Evolutionary conservation across 164 flowering plant species (phyloP), one percentile per base, ranked within the genome.

Genomic region (Dillenia turbinata): DNA sequence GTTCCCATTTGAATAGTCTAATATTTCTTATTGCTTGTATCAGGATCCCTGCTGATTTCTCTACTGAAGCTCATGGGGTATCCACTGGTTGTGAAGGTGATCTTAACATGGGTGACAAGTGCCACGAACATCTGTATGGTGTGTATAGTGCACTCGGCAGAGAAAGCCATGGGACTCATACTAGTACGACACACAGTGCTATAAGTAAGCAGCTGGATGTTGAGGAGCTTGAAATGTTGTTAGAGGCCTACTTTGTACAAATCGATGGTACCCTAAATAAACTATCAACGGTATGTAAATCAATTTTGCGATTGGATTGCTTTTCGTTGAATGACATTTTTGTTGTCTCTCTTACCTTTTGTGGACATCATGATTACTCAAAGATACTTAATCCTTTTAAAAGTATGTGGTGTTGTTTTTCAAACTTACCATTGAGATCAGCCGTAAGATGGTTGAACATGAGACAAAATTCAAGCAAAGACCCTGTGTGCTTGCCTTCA

Each of bases 241-340:
- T 94, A 72, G 98, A 90, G 77, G 97, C 98, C 9, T 94, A 94
- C 76, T 93, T 93, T 71, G 97, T 91, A 59, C 95, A 94, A 71
- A 87, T 94, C 59, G 98, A 89, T 70, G 97, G 99, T 26, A 88
- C 93, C 58, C 57, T 88, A 66, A 89, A 91, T 78, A 89, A 89
- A 60, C 67, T 94, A 15, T 89, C 97, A 57, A 85, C 96, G 60
- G 98, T 93, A 84, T 15, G 77, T 53, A 45, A 57, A 57, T 52
- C 61, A 15, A 46, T 60, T 50, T 57, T 54, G 16, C 26, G 6
- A 45, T 26, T 33, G 14, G 2, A 51, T 17, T 15, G 10, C 7
- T 63, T 13, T 61, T 16, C 10, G 9, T 15, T 44, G 15, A 9
- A 15, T 49, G 47, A 43, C 15, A 11, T 43, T 64, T 52, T 11